Conservation (phyloP, 2,329 filamentous ascomycete species). For the Myotisia sp. region DNA sequence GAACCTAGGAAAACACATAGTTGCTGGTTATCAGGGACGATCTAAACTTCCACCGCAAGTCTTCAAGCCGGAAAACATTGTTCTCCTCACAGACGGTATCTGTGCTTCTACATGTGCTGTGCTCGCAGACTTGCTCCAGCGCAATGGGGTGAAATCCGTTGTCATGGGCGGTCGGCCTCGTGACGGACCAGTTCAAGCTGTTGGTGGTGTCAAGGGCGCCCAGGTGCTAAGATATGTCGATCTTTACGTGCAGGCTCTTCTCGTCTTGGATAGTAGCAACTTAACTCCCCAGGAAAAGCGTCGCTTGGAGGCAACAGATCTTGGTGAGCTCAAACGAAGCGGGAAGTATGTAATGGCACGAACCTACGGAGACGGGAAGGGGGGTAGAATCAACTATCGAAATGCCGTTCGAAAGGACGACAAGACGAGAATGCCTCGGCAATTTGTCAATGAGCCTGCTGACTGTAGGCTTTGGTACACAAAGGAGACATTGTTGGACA, state of each 20-base stretch:
- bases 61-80: slow-evolving; percentile 24
- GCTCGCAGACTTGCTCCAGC: slow-evolving; percentile 42
- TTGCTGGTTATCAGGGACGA: slow-evolving; percentile 20
- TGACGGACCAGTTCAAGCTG: slow-evolving; percentile 42
- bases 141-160: slow-evolving; percentile 42
- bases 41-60: slow-evolving; percentile 14
- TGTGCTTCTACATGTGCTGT: slow-evolving; percentile 49
- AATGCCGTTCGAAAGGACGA: slow-evolving; percentile 34
- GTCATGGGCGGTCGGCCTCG: slow-evolving; percentile 46
- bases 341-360: slow-evolving; percentile 10
- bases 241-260: slow-evolving; percentile 13
- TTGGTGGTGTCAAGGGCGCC: slow-evolving; percentile 51
- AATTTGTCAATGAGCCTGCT: slow-evolving; percentile 48
- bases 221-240: slow-evolving; percentile 18
- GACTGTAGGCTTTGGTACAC: slow-evolving; percentile 50
- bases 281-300: slow-evolving; percentile 7
- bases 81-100: slow-evolving; percentile 39
- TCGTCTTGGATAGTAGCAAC: slow-evolving; percentile 2
- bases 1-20: slow-evolving; percentile 16
- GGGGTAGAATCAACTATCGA: slow-evolving; percentile 31
- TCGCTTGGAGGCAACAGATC: slow-evolving; percentile 7
- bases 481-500: slow-evolving; percentile 37
- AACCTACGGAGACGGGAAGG: slow-evolving; percentile 10
- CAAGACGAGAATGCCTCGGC: slow-evolving; percentile 34
- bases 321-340: slow-evolving; percentile 10